phyloP scores from a whole-genome alignment of 768 basidiomycete genomes.

The Gloeopeniophorella convolvens region DNA sequence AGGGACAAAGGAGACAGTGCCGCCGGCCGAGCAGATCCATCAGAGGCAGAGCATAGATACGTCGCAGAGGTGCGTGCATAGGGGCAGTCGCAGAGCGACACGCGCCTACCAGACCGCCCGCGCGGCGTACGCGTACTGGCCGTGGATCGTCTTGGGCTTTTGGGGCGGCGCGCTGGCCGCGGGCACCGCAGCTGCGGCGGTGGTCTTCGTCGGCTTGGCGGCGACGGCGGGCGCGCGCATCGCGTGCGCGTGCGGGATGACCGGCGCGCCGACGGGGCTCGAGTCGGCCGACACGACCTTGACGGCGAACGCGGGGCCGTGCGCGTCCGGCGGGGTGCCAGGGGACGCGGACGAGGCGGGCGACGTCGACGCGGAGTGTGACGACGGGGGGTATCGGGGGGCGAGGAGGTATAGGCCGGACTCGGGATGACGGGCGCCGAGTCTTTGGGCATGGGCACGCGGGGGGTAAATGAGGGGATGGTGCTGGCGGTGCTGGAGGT shows the following conservation, averaged over 20 bases:
- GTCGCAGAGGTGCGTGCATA: no score
- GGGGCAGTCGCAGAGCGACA: no score
- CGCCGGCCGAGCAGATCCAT: no score
- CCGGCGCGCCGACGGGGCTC: slow-evolving; percentile 2
- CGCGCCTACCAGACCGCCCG: slow-evolving; percentile 15
- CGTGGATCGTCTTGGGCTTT: slow-evolving; percentile 16
- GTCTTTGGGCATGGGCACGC: slow-evolving; percentile 18
- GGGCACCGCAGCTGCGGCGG: not conserved
- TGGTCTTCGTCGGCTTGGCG: slow-evolving; percentile 6
- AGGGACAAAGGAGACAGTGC: not conserved
- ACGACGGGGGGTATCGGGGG: slow-evolving; percentile 28
- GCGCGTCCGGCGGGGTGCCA: slow-evolving; percentile 24
- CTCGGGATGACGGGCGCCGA: slow-evolving; percentile 17
- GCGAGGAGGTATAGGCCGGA: slow-evolving; percentile 19
- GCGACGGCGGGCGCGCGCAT: not conserved
- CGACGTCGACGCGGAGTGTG: slow-evolving; percentile 27
- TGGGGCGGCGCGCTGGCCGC: not conserved
- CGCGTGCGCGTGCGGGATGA: slow-evolving; percentile 12
- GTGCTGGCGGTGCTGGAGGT: slow-evolving; percentile 22
- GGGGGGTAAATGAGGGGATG: slow-evolving; percentile 22
- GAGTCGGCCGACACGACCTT: slow-evolving; percentile 15
- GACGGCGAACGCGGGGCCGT: slow-evolving; percentile 3
- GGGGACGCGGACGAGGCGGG: slow-evolving; percentile 29
- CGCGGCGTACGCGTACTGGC: slow-evolving; percentile 15
- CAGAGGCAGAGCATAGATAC: no score